Base-by-base conservation (phyloP, 371 early-diverging fungal genomes). In the Dinochytrium kinnereticum region DNA sequence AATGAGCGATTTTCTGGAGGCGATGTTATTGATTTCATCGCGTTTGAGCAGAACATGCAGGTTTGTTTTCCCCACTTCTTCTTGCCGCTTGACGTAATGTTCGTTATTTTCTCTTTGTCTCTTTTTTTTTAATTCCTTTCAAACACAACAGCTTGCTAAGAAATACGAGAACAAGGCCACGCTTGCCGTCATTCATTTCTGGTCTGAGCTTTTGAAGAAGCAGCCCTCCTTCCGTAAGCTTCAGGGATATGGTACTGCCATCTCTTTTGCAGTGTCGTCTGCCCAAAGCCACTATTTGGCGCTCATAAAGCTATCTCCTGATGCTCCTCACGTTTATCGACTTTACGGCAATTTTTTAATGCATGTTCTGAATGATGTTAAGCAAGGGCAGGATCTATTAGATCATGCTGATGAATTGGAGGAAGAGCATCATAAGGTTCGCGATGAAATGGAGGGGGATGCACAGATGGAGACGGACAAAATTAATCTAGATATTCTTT, bases 401-500 rank as follows among this genome's bases (percentile, higher is more conserved):
- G 76, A 80, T 15, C 79, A 74, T 51, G 83, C 83, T 10, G 83
- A 83, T 24, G 81, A 83, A 67, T 39, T 83, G n/a, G 83, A 80
- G n/a, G 82, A 78, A 17, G 76, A 66, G 26, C 71, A 73, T 24
- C 40, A 61, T n/a, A 38, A 33, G 21, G 53, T 31, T 19, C 57
- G 44, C 0, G 73, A 75, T 21, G 70, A 69, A 15, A 55, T 40
- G 30, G 74, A 71, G 0, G 74, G 69, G 28, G 36, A 24, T 10
- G 44, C 37, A 2, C 65, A 50, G 26, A 38, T 37, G 21, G 39
- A 13, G 31, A 55, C 21, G 19, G 50, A 28, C 37, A 40, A 49
- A 7, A 10, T 34, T 7, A 59, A 36, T 59, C 53, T 68, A 1
- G 65, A 75, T 44, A 19, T 75, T 51, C 65, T 75, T 67, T 75